Evolutionary conservation across 1,284 basidiomycete genomes (phyloP).

Genomic region (Volvariella volvacea): DNA sequence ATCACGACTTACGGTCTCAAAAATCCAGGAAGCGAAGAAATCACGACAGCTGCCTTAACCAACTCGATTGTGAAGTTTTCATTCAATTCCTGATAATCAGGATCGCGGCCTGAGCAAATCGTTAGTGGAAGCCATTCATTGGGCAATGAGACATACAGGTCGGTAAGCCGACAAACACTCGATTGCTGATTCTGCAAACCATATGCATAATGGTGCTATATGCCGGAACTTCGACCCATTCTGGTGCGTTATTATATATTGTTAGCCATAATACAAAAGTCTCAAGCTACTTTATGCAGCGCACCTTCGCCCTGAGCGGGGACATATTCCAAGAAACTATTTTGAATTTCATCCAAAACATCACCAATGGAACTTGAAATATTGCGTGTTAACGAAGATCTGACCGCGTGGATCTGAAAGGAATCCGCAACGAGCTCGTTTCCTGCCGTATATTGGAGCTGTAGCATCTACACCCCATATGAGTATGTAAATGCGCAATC

Average conservation of each 20-base stretch:
- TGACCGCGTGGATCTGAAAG: conserved; percentile 8
- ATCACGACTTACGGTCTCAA: no score
- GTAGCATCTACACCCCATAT: conserved; percentile 1
- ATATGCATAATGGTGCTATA: neutral
- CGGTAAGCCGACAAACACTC: conserved; percentile 1
- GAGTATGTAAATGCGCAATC: neutral
- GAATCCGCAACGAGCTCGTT: conserved; percentile 3
- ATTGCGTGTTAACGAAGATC: conserved; percentile 8
- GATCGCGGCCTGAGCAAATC: conserved; percentile 25
- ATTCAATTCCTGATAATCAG: conserved; percentile 24
- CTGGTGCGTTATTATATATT: neutral
- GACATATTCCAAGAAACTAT: conserved; percentile 8
- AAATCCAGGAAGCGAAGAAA: conserved; percentile 30
- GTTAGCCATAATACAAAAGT: neutral
- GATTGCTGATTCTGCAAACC: neutral
- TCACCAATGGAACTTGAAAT: conserved; percentile 7
- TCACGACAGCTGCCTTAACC: conserved; percentile 17
- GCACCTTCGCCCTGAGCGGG: conserved; percentile 8
- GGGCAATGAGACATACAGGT: neutral
- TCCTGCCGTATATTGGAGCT: conserved; percentile 7
- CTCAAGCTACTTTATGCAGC: neutral
- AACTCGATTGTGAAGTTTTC: conserved; percentile 25
- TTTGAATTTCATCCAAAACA: conserved; percentile 10
- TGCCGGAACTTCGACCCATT: neutral
- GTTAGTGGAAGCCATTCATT: neutral